These are phyloP conservation scores for Seiridium cupressi DNA, from an alignment of 2,329 filamentous ascomycete species.

Conservation along the genomic window DNA sequence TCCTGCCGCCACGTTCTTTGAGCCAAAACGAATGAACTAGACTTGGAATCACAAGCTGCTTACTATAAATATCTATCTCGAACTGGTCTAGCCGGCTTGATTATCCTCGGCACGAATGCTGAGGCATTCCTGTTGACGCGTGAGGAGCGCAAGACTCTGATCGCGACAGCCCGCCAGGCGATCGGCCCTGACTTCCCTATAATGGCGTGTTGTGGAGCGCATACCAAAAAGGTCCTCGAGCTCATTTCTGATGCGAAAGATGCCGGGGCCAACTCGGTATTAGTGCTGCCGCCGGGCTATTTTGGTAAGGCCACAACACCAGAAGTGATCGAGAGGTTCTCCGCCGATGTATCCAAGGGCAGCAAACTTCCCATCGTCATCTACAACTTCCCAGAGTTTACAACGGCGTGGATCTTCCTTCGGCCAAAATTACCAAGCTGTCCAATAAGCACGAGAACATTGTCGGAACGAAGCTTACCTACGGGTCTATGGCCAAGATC, in stretches of 20 bases:
- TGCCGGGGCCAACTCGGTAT: slow-evolving; percentile 64
- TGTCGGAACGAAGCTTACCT: slow-evolving; percentile 64
- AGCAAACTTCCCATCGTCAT: slow-evolving; percentile 60
- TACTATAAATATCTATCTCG: slow-evolving; percentile 49
- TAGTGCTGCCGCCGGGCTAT: slow-evolving; percentile 70
- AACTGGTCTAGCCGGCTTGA: slow-evolving; percentile 28
- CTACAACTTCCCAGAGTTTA: slow-evolving; percentile 64
- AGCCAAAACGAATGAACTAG: slow-evolving; percentile 45
- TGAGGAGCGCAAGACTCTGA: slow-evolving; percentile 53
- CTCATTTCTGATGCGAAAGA: slow-evolving; percentile 55
- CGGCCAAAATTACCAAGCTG: slow-evolving; percentile 53
- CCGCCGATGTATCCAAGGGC: slow-evolving; percentile 54
- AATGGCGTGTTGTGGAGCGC: slow-evolving; percentile 62
- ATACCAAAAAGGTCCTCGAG: slow-evolving; percentile 62
- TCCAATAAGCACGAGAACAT: slow-evolving; percentile 62
- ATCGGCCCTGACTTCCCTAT: slow-evolving; percentile 52
- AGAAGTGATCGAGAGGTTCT: slow-evolving; percentile 61
- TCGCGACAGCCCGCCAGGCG: slow-evolving; percentile 51
- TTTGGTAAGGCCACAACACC: slow-evolving; percentile 64
- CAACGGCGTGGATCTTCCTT: slow-evolving; percentile 56
- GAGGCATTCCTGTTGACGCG: slow-evolving; percentile 48
- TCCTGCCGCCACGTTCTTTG: slow-evolving; percentile 53
- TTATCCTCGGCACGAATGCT: slow-evolving; percentile 32
- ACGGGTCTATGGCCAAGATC: slow-evolving; percentile 72
- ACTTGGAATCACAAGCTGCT: slow-evolving; percentile 40